Conservation (phyloP, 2,329 filamentous ascomycete genomes). For the Epichloe typhina region DNA sequence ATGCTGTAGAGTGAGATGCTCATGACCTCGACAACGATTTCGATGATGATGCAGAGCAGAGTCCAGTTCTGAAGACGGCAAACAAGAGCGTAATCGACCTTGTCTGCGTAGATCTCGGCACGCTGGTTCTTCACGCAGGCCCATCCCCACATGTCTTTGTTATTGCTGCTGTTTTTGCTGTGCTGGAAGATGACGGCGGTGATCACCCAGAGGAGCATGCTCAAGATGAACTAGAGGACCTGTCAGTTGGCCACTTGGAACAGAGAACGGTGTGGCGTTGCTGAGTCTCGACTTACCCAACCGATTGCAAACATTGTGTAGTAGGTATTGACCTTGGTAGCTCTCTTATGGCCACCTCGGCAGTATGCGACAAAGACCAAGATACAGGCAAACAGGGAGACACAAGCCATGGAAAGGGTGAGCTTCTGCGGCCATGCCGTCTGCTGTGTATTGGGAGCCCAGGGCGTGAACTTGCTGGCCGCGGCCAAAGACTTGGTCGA, state of each 20-base stretch:
- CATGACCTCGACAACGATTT: conserved; percentile 83
- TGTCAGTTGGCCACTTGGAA: too few relatives aligned
- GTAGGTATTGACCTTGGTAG: conserved; percentile 88
- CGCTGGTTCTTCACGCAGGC: conserved; percentile 85
- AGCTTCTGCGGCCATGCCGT: conserved; percentile 74
- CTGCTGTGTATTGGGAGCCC: conserved; percentile 61
- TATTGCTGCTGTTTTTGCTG: conserved; percentile 52
- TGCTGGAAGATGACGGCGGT: conserved; percentile 76
- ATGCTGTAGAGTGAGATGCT: conserved; percentile 87
- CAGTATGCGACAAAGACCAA: conserved; percentile 76
- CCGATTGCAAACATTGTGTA: conserved; percentile 88
- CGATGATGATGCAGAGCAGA: conserved; percentile 92
- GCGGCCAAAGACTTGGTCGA: conserved; percentile 62
- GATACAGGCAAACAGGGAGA: conserved; percentile 71
- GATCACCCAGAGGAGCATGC: conserved; percentile 81
- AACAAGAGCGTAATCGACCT: conserved; percentile 78
- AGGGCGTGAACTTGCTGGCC: conserved; percentile 71
- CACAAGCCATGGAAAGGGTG: conserved; percentile 62
- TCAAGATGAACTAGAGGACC: conserved; percentile 59
- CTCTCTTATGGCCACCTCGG: conserved; percentile 73
- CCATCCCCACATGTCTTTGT: conserved; percentile 96
- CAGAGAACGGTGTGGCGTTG: too few relatives aligned
- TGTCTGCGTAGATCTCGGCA: conserved; percentile 59
- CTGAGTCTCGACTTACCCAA: conserved; percentile 35
- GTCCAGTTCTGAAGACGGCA: conserved; percentile 92